These are phyloP conservation scores for Amauroascus verrucosus DNA, from an alignment of 2,329 filamentous ascomycete species.

Conservation along the genomic window DNA sequence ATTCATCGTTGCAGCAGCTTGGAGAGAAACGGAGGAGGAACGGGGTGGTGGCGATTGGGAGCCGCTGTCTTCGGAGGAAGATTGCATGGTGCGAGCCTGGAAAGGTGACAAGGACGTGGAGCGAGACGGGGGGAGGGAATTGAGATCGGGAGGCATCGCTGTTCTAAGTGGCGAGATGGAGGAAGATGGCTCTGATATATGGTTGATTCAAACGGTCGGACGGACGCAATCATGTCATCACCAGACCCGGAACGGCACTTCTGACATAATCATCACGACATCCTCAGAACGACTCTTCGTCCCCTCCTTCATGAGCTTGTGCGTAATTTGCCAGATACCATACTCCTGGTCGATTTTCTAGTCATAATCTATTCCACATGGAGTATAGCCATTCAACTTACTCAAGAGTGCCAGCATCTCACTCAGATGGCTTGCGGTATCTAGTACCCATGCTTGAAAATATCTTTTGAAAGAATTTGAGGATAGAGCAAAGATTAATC, in stretches of 20 bases:
- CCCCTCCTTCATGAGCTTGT: too few species aligned
- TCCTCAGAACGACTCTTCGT: too few species aligned
- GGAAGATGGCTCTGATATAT: too few species aligned
- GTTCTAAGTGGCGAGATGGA: neutral
- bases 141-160: conserved; percentile 61
- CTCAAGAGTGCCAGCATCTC: too few species aligned
- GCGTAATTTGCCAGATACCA: too few species aligned
- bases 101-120: conserved; percentile 33
- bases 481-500: too few species aligned
- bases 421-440: too few species aligned
- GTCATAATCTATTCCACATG: too few species aligned
- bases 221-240: neutral
- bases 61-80: conserved; percentile 28
- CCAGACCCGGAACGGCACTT: neutral
- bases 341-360: too few species aligned
- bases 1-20: conserved; percentile 67
- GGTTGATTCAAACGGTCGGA: neutral
- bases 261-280: neutral
- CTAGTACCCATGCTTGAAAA: too few species aligned
- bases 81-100: conserved; percentile 24
- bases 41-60: conserved; percentile 54
- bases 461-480: too few species aligned
- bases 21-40: conserved; percentile 59
- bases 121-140: conserved; percentile 55
- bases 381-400: too few species aligned